phyloP scores from a whole-genome alignment of 352 stramenopile species.

The Globisporangium irregulare region DNA sequence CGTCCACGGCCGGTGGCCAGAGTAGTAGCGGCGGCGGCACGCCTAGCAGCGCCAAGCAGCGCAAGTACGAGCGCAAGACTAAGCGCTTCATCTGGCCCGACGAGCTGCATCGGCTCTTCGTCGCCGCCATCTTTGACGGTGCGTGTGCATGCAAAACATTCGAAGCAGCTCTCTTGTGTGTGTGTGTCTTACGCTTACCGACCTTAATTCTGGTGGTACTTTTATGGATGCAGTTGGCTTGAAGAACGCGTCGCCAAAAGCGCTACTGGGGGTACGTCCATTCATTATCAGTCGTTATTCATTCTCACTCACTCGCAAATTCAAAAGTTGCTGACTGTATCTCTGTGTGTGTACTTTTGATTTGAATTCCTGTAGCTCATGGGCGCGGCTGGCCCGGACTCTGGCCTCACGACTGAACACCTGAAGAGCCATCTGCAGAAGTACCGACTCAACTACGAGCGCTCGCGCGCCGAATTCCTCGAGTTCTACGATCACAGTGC shows the following conservation, averaged over 20 bases:
- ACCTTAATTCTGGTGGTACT: conserved; percentile 2
- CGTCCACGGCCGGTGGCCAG: conserved; percentile 8
- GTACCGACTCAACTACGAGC: conserved; percentile 87
- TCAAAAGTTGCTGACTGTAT: neutral
- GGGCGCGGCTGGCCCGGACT: conserved; percentile 45
- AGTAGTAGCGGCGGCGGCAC: conserved; percentile 23
- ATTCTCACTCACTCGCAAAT: conserved; percentile 8
- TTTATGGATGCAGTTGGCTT: conserved; percentile 53
- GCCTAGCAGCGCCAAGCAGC: conserved; percentile 32
- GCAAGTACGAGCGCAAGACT: conserved; percentile 88
- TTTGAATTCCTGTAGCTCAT: conserved; percentile 45
- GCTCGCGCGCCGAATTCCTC: conserved; percentile 81
- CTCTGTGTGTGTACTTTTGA: conserved; percentile 17
- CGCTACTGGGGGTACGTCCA: conserved; percentile 54
- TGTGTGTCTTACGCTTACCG: neutral
- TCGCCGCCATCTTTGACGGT: conserved; percentile 87
- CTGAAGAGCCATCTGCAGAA: conserved; percentile 89
- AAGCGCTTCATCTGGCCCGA: conserved; percentile 88
- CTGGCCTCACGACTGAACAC: conserved; percentile 80
- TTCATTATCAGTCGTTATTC: conserved; percentile 8
- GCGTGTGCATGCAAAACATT: conserved; percentile 11
- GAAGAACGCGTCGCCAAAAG: conserved; percentile 86
- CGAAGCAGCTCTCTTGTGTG: too few relatives aligned
- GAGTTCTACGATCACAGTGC: conserved; percentile 83
- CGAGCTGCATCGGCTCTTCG: conserved; percentile 85